A percentile compares a stretch with the other conserved stretches of the same genome.
Evolutionary conservation across 345 rosid species (phyloP).

Genomic region (Anastatica hierochuntica): DNA sequence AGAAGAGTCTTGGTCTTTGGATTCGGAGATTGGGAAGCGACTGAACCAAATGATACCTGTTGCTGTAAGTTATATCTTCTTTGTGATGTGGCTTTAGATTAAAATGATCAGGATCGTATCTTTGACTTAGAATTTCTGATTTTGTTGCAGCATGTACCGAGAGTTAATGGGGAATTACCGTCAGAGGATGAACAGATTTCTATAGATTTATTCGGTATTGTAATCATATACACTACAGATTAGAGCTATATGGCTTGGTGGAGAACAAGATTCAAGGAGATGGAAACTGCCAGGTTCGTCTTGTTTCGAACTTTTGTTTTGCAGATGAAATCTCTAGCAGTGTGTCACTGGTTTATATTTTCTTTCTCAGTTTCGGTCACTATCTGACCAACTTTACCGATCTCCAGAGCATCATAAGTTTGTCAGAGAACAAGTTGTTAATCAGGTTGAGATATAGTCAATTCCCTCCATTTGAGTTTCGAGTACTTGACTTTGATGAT

Average conservation of each 20-base stretch:
- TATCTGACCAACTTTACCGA: slow-evolving; percentile 85
- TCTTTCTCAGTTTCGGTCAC: slow-evolving; percentile 57
- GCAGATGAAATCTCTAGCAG: neutral
- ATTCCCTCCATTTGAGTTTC: neutral
- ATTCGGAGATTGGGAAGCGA: slow-evolving; percentile 54
- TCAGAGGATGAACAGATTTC: slow-evolving; percentile 27
- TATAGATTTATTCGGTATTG: neutral
- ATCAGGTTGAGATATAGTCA: slow-evolving; percentile 45
- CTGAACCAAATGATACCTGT: slow-evolving; percentile 60
- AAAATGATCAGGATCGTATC: neutral
- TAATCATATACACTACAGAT: slow-evolving; percentile 24
- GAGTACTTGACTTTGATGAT: neutral
- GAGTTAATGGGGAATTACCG: slow-evolving; percentile 29
- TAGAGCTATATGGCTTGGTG: slow-evolving; percentile 54
- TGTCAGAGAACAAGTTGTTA: slow-evolving; percentile 62
- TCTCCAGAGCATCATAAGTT: slow-evolving; percentile 59
- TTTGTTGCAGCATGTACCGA: slow-evolving; percentile 30
- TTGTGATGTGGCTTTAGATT: neutral
- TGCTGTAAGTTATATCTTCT: slow-evolving; percentile 40
- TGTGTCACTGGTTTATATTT: neutral
- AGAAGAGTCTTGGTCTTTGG: slow-evolving; percentile 37
- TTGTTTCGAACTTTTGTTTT: neutral
- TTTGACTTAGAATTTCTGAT: neutral
- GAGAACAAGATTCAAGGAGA: slow-evolving; percentile 62
- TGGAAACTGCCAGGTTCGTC: slow-evolving; percentile 56